Evolutionary conservation across 345 rosid species (phyloP).

Genomic region (Corchorus olitorius): DNA sequence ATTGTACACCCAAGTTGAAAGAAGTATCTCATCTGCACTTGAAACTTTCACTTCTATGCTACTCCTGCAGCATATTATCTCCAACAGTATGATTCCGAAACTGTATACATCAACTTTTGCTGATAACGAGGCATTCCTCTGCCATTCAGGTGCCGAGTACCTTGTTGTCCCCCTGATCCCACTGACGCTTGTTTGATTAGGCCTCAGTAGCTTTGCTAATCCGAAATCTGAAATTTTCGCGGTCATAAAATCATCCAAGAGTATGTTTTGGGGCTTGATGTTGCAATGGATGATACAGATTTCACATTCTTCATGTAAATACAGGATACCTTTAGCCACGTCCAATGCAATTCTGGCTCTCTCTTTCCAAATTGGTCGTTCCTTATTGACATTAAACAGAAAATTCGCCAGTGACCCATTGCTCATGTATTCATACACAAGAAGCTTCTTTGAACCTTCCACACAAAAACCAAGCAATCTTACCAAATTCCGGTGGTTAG

Average conservation of each 20-base stretch:
- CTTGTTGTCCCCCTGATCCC: constrained; percentile 31
- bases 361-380: constrained; percentile 35
- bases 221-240: constrained; percentile 39
- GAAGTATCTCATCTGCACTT: constrained; percentile 19
- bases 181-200: constrained; percentile 41
- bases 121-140: constrained; percentile 13
- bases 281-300: constrained; percentile 48
- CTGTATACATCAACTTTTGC: constrained; percentile 32
- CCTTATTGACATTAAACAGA: constrained; percentile 32
- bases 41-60: neutral
- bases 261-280: constrained; percentile 50
- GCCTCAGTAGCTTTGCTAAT: constrained; percentile 43
- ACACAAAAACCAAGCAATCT: constrained; percentile 46
- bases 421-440: constrained; percentile 49
- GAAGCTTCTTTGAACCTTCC: constrained; percentile 42
- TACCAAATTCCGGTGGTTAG: constrained; percentile 48
- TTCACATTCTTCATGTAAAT: constrained; percentile 51
- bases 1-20: constrained; percentile 23
- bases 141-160: constrained; percentile 51
- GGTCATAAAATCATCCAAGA: constrained; percentile 37
- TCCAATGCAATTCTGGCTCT: constrained; percentile 44
- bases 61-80: constrained; percentile 29
- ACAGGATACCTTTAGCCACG: constrained; percentile 44
- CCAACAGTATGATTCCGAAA: constrained; percentile 29
- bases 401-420: constrained; percentile 45